Evolutionary conservation across 371 early-diverging fungal genomes (phyloP).

Genomic region (Mortierella sp.): DNA sequence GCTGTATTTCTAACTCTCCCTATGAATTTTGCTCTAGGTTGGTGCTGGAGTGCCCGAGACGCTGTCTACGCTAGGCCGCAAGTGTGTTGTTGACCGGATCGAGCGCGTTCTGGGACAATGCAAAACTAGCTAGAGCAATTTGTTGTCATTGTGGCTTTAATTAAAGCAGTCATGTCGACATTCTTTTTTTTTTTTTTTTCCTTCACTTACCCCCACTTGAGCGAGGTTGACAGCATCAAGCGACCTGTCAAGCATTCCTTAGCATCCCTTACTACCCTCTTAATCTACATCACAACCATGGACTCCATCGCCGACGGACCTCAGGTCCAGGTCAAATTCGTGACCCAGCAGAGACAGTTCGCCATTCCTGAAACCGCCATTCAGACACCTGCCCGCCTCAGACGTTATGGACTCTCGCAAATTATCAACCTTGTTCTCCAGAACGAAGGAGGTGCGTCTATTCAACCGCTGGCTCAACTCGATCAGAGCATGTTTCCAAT

Average conservation of each 20-base stretch:
- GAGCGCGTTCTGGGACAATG: conserved; percentile 17
- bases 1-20: neutral
- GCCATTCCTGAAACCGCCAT: conserved; percentile 86
- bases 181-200: conserved; percentile 36
- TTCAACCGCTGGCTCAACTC: neutral
- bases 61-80: conserved; percentile 65
- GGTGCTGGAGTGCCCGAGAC: conserved; percentile 76
- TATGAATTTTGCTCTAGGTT: conserved; percentile 44
- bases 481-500: neutral
- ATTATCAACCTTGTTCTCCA: conserved; percentile 80
- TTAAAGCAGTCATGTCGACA: conserved; percentile 11
- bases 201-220: neutral
- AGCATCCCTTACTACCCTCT: neutral
- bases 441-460: conserved; percentile 54
- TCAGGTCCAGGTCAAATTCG: conserved; percentile 91
- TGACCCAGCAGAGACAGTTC: conserved; percentile 80
- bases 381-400: conserved; percentile 85
- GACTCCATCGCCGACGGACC: conserved; percentile 57
- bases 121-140: neutral
- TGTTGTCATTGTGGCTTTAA: conserved; percentile 15
- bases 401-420: conserved; percentile 91
- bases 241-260: conserved; percentile 16
- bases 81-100: conserved; percentile 58
- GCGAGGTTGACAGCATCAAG: neutral
- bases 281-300: conserved; percentile 31